phyloP scores from a whole-genome alignment of 169 alveolate genomes.

The Plasmodium berghei region DNA sequence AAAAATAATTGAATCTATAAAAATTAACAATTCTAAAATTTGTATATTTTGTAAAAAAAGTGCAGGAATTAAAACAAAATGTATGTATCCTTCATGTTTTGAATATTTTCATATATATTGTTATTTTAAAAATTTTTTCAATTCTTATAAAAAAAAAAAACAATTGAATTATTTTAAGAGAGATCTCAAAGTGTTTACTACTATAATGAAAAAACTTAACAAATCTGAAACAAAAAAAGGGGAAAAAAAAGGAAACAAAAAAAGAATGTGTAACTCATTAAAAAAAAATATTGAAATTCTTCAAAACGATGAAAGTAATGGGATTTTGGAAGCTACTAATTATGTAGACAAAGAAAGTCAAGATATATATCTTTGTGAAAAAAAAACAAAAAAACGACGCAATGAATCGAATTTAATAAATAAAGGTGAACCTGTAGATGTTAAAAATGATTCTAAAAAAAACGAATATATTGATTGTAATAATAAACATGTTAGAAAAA shows the following conservation, averaged over 20 bases:
- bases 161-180: neutral
- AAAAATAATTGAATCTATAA: slow-evolving; percentile 19
- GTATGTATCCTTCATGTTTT: slow-evolving; percentile 58
- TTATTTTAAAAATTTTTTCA: slow-evolving; percentile 19
- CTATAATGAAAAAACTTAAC: too few relatives aligned
- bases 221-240: neutral
- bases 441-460: too few relatives aligned
- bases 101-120: slow-evolving; percentile 55
- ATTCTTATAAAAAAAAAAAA: neutral
- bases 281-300: neutral
- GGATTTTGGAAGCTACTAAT: neutral
- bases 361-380: too few relatives aligned
- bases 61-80: slow-evolving; percentile 37
- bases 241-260: neutral
- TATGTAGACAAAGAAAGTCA: neutral
- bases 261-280: neutral
- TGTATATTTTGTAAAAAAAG: slow-evolving; percentile 25
- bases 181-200: neutral
- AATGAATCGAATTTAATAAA: too few relatives aligned
- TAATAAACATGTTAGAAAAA: too few relatives aligned
- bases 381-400: neutral
- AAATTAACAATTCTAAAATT: slow-evolving; percentile 9
- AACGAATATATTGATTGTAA: too few relatives aligned
- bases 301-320: neutral
- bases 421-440: too few relatives aligned